Evolutionary conservation across 1,139 yeast genomes (phyloP), one percentile per base, ranked within the genome.

Genomic region (Suzukiozyma palmioleophila): DNA sequence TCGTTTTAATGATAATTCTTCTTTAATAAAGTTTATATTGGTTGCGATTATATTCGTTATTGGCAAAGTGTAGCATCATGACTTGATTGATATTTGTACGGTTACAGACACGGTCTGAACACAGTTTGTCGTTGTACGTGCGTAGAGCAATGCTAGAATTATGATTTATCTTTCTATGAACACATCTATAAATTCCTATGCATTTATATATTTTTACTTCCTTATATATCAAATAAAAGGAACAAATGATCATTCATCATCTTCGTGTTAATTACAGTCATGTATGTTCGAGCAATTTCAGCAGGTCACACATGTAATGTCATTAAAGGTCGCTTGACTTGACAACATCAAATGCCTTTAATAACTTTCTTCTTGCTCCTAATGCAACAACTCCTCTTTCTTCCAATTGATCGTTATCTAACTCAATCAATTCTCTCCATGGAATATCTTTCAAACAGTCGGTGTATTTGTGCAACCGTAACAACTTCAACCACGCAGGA

Each of bases 391-490:
- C 96, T 5, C 99, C 98, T 44, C 81, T 74, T 3, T 73, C 72
- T 50, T 84, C 90, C 52, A 94, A 71, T 42, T 79, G 77, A 3
- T 64, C 75, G 54, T 90, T 96, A 45, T 71, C 72, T 49, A 86
- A 69, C 50, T 77, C 79, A 42, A 92, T 76, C 66, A 92, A 72
- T 38, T 84, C 85, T 45, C 74, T 69, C 98, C 98, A 92, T 24
- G 76, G 73, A 48, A 83, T 69, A 48, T 80, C 83, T 56, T 83
- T 79, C 48, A 92, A 71, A 42, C 85, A 84, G 24, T 83, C 92
- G 3, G 97, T 90, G 64, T 92, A 92, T 63, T 92, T 92, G 69
- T 92, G 98, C 53, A 92, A 72, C 46, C 99, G 72, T 47, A 92
- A 69, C 15, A 90, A 75, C 59, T 95, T 83, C 59, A 92, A 72